These are phyloP conservation scores for Glycyrrhiza uralensis DNA, from an alignment of 306 rosid species.

Conservation along the genomic window DNA sequence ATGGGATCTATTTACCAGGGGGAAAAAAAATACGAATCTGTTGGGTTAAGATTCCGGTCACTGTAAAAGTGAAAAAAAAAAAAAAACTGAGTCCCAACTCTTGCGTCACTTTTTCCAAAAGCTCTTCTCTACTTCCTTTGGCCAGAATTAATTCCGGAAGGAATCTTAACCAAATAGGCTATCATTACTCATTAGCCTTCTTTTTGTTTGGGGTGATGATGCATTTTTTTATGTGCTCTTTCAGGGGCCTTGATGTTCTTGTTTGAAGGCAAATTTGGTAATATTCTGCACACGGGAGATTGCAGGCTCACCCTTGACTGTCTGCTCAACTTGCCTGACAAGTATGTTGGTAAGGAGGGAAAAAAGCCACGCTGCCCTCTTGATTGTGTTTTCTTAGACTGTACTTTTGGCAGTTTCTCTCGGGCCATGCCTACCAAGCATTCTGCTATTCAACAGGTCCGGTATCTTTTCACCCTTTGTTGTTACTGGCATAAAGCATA, in stretches of 20 bases:
- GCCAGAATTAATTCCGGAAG: no score
- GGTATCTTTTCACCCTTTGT: constrained; percentile 22
- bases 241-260: constrained; percentile 83
- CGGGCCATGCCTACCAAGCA: constrained; percentile 53
- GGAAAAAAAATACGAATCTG: no score
- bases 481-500: not conserved
- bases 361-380: constrained; percentile 47
- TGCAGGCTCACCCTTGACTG: constrained; percentile 75
- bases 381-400: constrained; percentile 71
- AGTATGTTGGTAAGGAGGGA: constrained; percentile 62
- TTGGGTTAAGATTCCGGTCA: no score
- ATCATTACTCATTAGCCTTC: constrained; percentile 33
- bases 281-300: constrained; percentile 73
- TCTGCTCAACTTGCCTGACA: constrained; percentile 54
- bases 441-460: constrained; percentile 66
- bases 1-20: not conserved
- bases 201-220: constrained; percentile 39
- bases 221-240: constrained; percentile 22
- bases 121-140: no score
- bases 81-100: no score
- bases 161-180: no score
- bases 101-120: no score
- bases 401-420: constrained; percentile 66
- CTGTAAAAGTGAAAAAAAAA: no score
- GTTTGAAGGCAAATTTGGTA: constrained; percentile 74